Percentiles rank a stretch among this genome's conserved stretches.
phyloP scores from a whole-genome alignment of 768 basidiomycete species.

The Solioccasus polychromus region DNA sequence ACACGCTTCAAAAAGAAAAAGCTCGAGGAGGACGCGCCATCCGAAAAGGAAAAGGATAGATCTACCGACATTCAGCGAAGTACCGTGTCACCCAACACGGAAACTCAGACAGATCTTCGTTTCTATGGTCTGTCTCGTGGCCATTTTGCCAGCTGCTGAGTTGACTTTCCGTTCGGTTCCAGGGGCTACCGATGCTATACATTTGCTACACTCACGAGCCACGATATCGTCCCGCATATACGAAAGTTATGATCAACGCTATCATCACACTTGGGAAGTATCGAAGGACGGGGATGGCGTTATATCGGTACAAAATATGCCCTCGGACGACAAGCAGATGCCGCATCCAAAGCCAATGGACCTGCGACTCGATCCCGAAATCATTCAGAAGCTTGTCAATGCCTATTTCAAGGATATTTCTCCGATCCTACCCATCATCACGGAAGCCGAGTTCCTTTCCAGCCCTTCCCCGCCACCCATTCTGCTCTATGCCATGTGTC shows the following conservation, averaged over 20 bases:
- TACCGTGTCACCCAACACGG: conserved; percentile 46
- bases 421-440: conserved; percentile 86
- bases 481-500: conserved; percentile 90
- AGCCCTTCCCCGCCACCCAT: conserved; percentile 72
- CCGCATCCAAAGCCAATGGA: conserved; percentile 63
- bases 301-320: conserved; percentile 73
- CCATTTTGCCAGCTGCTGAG: conserved; percentile 11
- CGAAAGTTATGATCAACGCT: conserved; percentile 82
- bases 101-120: conserved; percentile 53
- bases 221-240: conserved; percentile 82
- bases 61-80: conserved; percentile 27
- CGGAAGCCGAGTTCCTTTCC: conserved; percentile 83
- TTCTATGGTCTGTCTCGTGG: conserved; percentile 53
- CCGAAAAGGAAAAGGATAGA: conserved; percentile 36
- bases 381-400: conserved; percentile 82
- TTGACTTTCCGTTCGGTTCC: conserved; percentile 33
- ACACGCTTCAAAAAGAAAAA: conserved; percentile 99
- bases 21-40: conserved; percentile 62
- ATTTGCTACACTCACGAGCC: conserved; percentile 87
- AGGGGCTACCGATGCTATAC: conserved; percentile 87
- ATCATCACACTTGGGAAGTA: conserved; percentile 88
- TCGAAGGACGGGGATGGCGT: conserved; percentile 82
- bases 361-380: conserved; percentile 70
- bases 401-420: conserved; percentile 88
- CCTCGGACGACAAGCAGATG: conserved; percentile 51